Conservation (phyloP, 1,284 basidiomycete genomes). For the Takashimella koratensis region DNA sequence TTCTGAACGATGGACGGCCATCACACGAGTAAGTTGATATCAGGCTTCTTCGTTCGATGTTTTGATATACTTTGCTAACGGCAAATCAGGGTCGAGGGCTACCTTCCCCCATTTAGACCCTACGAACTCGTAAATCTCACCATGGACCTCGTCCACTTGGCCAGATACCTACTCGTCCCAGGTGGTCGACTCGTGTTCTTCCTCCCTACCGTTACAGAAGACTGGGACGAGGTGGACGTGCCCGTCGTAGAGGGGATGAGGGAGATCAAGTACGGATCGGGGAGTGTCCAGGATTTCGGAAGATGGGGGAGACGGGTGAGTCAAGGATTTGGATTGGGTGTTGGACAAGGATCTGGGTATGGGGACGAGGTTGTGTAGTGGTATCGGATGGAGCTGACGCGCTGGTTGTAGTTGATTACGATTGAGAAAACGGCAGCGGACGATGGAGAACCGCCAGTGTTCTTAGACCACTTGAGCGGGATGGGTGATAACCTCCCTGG, state of each 20-base stretch:
- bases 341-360: no score
- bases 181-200: conserved; percentile 91
- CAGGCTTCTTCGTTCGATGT: no score
- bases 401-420: conserved; percentile 69
- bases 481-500: conserved; percentile 32
- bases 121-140: conserved; percentile 88
- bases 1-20: conserved; percentile 42
- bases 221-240: conserved; percentile 82
- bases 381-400: not conserved
- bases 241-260: conserved; percentile 71
- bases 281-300: conserved; percentile 91
- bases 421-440: conserved; percentile 66
- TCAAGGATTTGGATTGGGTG: conserved; percentile 15
- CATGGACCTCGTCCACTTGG: conserved; percentile 73
- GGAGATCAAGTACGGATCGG: conserved; percentile 65
- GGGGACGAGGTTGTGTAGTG: no score
- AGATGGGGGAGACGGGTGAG: conserved; percentile 88
- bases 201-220: conserved; percentile 85
- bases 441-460: conserved; percentile 38
- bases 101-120: conserved; percentile 81
- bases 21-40: conserved; percentile 48
- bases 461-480: conserved; percentile 33
- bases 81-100: conserved; percentile 59
- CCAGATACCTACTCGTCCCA: conserved; percentile 79
- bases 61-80: no score